Conservation (phyloP, 2,329 filamentous ascomycete genomes). For the Pseudogymnoascus sp. region DNA sequence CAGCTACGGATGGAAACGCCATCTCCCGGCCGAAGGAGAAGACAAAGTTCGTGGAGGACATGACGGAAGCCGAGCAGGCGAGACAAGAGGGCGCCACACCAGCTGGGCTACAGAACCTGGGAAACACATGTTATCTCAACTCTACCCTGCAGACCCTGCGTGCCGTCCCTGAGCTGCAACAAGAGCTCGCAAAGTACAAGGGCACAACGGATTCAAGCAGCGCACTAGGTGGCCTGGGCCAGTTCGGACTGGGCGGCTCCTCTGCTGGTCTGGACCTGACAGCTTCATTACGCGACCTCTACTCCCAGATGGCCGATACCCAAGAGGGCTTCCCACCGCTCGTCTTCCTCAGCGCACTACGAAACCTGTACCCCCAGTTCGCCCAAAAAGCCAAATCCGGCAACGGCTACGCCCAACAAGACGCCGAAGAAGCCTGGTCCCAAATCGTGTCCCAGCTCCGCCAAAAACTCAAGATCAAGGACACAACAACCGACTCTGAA, state of each 20-base stretch:
- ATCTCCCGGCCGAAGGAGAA: constrained; percentile 69
- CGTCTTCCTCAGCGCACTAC: constrained; percentile 73
- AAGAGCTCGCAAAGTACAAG: constrained; percentile 62
- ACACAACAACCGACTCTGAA: constrained; percentile 37
- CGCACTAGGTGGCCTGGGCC: constrained; percentile 38
- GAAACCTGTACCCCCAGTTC: constrained; percentile 81
- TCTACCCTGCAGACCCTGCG: constrained; percentile 89
- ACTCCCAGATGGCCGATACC: constrained; percentile 82
- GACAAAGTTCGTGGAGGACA: constrained; percentile 89
- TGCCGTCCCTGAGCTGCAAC: constrained; percentile 82
- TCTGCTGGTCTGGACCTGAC: constrained; percentile 61
- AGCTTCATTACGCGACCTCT: constrained; percentile 70
- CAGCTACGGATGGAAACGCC: constrained; percentile 54
- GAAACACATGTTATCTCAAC: constrained; percentile 98
- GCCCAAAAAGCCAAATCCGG: constrained; percentile 79
- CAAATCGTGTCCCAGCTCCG: constrained; percentile 82
- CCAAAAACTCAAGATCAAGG: constrained; percentile 65
- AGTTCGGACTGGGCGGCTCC: constrained; percentile 38
- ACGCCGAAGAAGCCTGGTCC: constrained; percentile 97
- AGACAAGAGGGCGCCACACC: constrained; percentile 77
- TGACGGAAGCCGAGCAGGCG: constrained; percentile 90
- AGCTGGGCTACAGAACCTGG: constrained; percentile 81
- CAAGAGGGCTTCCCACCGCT: constrained; percentile 80
- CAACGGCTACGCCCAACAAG: constrained; percentile 88
- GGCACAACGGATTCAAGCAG: constrained; percentile 26